Evolutionary conservation across 2,329 filamentous ascomycete genomes (phyloP).

Genomic region (Penicillium freii): DNA sequence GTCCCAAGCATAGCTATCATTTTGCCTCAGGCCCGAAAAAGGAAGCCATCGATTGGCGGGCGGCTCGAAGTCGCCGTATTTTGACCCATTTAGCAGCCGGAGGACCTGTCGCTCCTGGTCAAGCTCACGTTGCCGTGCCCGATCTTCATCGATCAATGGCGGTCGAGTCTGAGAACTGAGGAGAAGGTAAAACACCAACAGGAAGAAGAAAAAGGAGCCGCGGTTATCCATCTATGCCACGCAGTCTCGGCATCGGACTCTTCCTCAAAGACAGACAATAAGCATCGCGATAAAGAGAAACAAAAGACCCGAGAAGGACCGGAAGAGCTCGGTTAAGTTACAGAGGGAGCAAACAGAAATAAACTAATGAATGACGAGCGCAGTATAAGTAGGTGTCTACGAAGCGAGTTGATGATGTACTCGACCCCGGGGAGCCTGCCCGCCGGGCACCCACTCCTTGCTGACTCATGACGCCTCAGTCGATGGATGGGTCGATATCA

Average conservation of each 20-base stretch:
- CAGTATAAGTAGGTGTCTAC: conserved; percentile 11
- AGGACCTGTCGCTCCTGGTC: conserved; percentile 53
- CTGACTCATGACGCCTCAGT: conserved; percentile 16
- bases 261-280: conserved; percentile 20
- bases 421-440: conserved; percentile 19
- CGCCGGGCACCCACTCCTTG: conserved; percentile 21
- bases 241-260: conserved; percentile 26
- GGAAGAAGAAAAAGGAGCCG: conserved; percentile 50
- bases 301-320: neutral
- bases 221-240: conserved; percentile 46
- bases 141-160: conserved; percentile 41
- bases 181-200: conserved; percentile 55
- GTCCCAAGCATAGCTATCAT: conserved; percentile 76
- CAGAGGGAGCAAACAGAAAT: conserved; percentile 2
- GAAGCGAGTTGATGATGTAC: conserved; percentile 26
- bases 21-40: conserved; percentile 71
- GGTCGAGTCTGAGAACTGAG: conserved; percentile 49
- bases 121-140: conserved; percentile 50
- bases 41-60: conserved; percentile 57
- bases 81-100: conserved; percentile 49
- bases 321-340: conserved; percentile 5
- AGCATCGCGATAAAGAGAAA: conserved; percentile 27
- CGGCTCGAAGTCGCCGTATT: conserved; percentile 54
- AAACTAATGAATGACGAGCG: conserved; percentile 26
- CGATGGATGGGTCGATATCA: conserved; percentile 3